Percentiles rank a stretch among this genome's conserved stretches.
phyloP scores from a whole-genome alignment of 352 stramenopile genomes.

The Globisporangium parvum region DNA sequence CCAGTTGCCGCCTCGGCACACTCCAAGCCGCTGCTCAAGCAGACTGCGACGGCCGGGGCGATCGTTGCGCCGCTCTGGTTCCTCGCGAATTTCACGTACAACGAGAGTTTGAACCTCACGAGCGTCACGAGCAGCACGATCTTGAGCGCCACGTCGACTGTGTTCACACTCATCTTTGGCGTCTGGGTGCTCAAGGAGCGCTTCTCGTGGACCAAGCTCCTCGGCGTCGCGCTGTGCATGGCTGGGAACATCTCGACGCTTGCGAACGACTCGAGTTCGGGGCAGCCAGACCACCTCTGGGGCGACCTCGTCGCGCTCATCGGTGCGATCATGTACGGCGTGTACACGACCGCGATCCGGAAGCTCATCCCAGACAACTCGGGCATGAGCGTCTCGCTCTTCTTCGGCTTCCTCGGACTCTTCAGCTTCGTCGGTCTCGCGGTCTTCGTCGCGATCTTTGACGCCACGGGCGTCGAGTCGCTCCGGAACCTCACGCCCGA shows the following conservation, averaged over 20 bases:
- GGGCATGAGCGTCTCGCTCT: slow-evolving; percentile 88
- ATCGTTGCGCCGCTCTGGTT: slow-evolving; percentile 93
- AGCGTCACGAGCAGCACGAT: slow-evolving; percentile 94
- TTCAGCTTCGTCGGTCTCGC: slow-evolving; percentile 80
- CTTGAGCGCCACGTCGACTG: slow-evolving; percentile 88
- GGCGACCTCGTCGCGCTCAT: slow-evolving; percentile 68
- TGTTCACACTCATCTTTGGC: slow-evolving; percentile 93
- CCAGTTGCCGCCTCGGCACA: slow-evolving; percentile 6
- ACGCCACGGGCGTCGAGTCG: slow-evolving; percentile 64
- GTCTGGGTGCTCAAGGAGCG: slow-evolving; percentile 77
- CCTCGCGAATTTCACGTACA: slow-evolving; percentile 94
- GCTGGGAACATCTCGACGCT: slow-evolving; percentile 85
- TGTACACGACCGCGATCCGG: slow-evolving; percentile 91
- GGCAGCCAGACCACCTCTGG: slow-evolving; percentile 30
- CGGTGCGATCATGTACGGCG: slow-evolving; percentile 88
- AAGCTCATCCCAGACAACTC: slow-evolving; percentile 73
- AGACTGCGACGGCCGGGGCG: slow-evolving; percentile 23
- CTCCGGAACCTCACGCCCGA: slow-evolving; percentile 57
- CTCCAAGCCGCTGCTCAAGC: slow-evolving; percentile 16
- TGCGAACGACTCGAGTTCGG: slow-evolving; percentile 61
- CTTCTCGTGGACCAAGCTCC: slow-evolving; percentile 76
- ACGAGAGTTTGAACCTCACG: slow-evolving; percentile 89
- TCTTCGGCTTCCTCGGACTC: slow-evolving; percentile 95
- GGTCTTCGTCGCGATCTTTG: slow-evolving; percentile 55
- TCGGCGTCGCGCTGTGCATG: slow-evolving; percentile 88